Evolutionary conservation across 2,329 filamentous ascomycete genomes (phyloP), one percentile per base, ranked within the genome.

Genomic region (Hypoxylon sp.): DNA sequence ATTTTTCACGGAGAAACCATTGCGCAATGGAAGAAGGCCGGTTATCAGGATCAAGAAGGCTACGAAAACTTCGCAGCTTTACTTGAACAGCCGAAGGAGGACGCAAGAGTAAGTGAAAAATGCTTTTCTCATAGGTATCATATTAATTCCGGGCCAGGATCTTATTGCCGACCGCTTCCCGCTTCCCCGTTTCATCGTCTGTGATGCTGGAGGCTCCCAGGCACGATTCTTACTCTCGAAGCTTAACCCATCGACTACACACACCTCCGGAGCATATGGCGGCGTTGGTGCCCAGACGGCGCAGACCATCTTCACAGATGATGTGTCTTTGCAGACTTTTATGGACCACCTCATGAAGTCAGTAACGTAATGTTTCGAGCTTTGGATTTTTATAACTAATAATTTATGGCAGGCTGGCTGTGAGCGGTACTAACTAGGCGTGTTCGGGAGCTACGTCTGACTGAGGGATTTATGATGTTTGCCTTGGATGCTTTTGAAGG

Each of bases 301-400:
- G 7, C 96, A 99, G 80, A 99, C 96, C 4, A 99, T 99, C 74
- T 99, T 99, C 82, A 99, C 96, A 0, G 96, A 99, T 75, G 96
- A 99, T 79, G 96, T 99, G 57, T 97, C 93, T 57, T 83, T 99
- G 76, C 95, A 98, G 80, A 98, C 95, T 1, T 99, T 99, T 78
- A 99, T 99, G 96, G 96, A 99, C 75, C 94, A 98, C 81, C 83
- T 99, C 78, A 99, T 99, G 96, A 99, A 99, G 93, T 94, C 84
- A 81, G 90, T 85, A 61, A 20, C 12, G 24, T 26, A 30, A 14
- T 20, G 26, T 40, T 36, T 22, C 14, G 6, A 45, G n/a, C 1
- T 14, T 12, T 8, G 3, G 22, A 36, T 1, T 32, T 12, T 12
- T 32, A 12, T 44, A 12, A 32, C 28, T 65, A 8, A 57, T 20